phyloP scores from a whole-genome alignment of 2,329 filamentous ascomycete genomes.

The Coniosporium tulheliwenetii region DNA sequence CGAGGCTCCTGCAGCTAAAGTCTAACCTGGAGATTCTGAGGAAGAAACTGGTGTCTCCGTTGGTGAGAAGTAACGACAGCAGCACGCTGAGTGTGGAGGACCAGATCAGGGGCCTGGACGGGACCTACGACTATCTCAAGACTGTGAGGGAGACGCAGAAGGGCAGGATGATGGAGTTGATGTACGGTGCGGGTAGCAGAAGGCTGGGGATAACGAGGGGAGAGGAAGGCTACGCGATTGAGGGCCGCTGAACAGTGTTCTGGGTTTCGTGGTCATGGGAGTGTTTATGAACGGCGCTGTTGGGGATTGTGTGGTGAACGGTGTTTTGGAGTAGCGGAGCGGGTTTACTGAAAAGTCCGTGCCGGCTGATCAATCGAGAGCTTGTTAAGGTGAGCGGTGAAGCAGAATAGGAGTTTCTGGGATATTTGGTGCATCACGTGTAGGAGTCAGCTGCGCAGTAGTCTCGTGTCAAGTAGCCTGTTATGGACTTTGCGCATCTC shows the following conservation, averaged over 20 bases:
- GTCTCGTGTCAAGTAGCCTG: too few relatives aligned
- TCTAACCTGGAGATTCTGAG: conserved; percentile 74
- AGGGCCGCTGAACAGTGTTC: conserved; percentile 2
- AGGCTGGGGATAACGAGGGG: conserved; percentile 2
- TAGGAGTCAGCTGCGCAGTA: too few relatives aligned
- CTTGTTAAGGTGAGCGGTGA: too few relatives aligned
- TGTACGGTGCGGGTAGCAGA: conserved; percentile 41
- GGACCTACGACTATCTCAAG: conserved; percentile 64
- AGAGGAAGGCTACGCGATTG: conserved; percentile 6
- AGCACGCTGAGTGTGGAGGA: conserved; percentile 65
- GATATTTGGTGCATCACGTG: too few relatives aligned
- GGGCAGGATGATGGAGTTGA: conserved; percentile 63
- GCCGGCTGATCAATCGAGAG: too few relatives aligned
- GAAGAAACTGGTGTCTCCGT: conserved; percentile 67
- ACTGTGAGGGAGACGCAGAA: conserved; percentile 66
- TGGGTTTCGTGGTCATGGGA: neutral
- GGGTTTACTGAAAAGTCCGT: too few relatives aligned
- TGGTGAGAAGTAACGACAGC: conserved; percentile 54
- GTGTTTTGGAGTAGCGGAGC: too few relatives aligned
- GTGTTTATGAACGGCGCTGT: too few relatives aligned
- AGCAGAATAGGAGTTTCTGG: too few relatives aligned
- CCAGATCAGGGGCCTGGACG: conserved; percentile 70
- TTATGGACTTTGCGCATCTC: too few relatives aligned
- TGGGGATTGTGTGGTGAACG: too few relatives aligned
- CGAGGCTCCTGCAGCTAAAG: conserved; percentile 68